phyloP scores from a whole-genome alignment of 768 basidiomycete genomes.

The Lactarius evosmus region DNA sequence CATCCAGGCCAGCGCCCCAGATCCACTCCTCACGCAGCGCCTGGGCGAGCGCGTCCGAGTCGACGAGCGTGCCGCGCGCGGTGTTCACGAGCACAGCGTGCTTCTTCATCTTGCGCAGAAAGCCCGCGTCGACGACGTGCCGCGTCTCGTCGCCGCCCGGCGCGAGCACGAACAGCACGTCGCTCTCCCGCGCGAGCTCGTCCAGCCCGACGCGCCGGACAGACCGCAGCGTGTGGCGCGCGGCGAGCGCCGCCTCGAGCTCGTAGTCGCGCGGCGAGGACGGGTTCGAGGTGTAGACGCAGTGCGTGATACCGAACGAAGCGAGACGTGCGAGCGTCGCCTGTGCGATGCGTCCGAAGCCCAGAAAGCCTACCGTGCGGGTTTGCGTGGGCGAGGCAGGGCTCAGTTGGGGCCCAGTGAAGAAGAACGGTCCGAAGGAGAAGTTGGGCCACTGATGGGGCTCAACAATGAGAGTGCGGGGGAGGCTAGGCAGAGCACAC shows the following conservation, averaged over 20 bases:
- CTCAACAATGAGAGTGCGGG: background rate
- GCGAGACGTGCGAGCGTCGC: conserved; percentile 74
- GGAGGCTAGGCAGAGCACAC: conserved; percentile 39
- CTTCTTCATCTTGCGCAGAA: conserved; percentile 83
- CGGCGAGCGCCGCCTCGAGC: conserved; percentile 39
- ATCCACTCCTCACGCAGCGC: conserved; percentile 78
- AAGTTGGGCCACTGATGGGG: conserved; percentile 67
- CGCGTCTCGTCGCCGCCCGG: conserved; percentile 69
- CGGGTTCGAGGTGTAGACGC: conserved; percentile 64
- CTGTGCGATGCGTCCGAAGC: conserved; percentile 93
- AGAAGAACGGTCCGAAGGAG: conserved; percentile 77
- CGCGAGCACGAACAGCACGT: conserved; percentile 81
- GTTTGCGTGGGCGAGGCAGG: conserved; percentile 45
- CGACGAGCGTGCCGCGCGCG: conserved; percentile 81
- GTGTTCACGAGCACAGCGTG: conserved; percentile 82
- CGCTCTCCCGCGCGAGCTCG: conserved; percentile 71
- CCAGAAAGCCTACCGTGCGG: conserved; percentile 84
- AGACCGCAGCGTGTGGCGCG: conserved; percentile 33
- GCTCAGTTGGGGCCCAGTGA: conserved; percentile 82
- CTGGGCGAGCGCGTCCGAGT: conserved; percentile 81
- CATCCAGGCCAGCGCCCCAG: conserved; percentile 91
- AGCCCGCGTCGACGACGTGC: conserved; percentile 66
- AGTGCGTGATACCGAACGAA: conserved; percentile 76
- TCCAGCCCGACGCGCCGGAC: conserved; percentile 60
- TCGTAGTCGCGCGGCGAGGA: conserved; percentile 43